Evolutionary conservation across 2,329 filamentous ascomycete genomes (phyloP), one percentile per base, ranked within the genome.

Genomic region (Botrytis byssoidea): DNA sequence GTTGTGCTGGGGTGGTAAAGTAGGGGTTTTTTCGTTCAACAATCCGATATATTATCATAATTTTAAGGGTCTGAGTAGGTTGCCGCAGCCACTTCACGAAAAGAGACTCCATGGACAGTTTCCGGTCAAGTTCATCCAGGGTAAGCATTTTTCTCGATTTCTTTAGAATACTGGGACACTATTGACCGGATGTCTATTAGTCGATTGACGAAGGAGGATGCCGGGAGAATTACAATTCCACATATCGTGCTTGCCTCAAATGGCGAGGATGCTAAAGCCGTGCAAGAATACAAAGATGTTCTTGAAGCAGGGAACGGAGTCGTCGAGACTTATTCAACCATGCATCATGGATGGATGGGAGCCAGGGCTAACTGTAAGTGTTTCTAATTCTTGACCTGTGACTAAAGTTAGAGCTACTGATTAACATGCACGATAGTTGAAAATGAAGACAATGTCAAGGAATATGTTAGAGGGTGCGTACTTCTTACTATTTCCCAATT

Each of bases 201-300:
- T 37, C 65, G 60, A 14, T 71, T 79, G 18, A 74, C 66, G 20
- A 74, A 66, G 25, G 81, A 81, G 20, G 86, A 89, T 70, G 85
- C 83, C 2, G 80, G 84, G 74, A 82, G 79, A 2, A 75, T 86
- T 35, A 84, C 80, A 0, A 84, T 84, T 16, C 86, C 87, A 3
- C 84, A 88, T 74, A 82, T 88, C 63, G 78, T 85, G 29, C 81
- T 88, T 4, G 86, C 87, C 1, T 87, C 86, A 10, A 84, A 83
- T 10, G 85, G 85, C 59, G 87, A 88, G 78, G 81, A 83, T 6
- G 81, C 78, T 0, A 83, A 83, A 0, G 78, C 81, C 0, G 83
- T 87, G 0, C 80, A 82, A 18, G 79, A 83, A 65, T 87, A 85
- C 76, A 80, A 82, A 67, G 78, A 83, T 59, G 80, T 84, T 4